Evolutionary conservation across 148 eudicot species (phyloP).

Genomic region (Chenopodium formosanum): DNA sequence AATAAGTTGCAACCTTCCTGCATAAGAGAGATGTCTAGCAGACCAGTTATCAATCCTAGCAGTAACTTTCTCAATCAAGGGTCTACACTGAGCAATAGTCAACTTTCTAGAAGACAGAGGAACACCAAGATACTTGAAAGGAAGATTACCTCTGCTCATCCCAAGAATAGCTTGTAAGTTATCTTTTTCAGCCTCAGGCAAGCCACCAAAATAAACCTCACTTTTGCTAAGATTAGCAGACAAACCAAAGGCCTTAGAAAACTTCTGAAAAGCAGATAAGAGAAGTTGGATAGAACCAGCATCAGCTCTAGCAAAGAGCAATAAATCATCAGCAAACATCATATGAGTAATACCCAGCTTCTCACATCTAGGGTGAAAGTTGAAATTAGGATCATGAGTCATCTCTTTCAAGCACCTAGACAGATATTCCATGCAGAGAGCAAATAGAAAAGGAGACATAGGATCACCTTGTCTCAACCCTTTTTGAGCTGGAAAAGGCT

Average conservation of each 20-base stretch:
- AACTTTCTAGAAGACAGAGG: neutral
- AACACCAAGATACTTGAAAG: neutral
- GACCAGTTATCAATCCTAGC: neutral
- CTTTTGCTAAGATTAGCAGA: no score
- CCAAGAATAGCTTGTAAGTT: neutral
- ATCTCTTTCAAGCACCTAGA: no score
- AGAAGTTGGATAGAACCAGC: neutral
- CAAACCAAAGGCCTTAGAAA: neutral
- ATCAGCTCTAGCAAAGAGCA: neutral
- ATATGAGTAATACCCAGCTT: neutral
- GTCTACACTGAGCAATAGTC: neutral
- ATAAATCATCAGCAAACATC: neutral
- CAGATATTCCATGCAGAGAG: no score
- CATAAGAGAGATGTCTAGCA: no score
- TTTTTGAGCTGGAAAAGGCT: no score
- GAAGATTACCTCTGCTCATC: neutral
- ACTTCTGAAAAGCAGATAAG: neutral
- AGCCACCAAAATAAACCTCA: neutral
- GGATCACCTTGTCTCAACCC: no score
- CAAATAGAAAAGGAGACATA: no score
- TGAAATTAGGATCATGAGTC: no score
- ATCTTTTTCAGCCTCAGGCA: neutral
- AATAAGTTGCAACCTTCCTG: no score
- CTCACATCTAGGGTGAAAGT: neutral
- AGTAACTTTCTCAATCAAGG: neutral